These are phyloP conservation scores for Viridothelium virens DNA, from an alignment of 495 filamentous ascomycete genomes.

Conservation along the genomic window DNA sequence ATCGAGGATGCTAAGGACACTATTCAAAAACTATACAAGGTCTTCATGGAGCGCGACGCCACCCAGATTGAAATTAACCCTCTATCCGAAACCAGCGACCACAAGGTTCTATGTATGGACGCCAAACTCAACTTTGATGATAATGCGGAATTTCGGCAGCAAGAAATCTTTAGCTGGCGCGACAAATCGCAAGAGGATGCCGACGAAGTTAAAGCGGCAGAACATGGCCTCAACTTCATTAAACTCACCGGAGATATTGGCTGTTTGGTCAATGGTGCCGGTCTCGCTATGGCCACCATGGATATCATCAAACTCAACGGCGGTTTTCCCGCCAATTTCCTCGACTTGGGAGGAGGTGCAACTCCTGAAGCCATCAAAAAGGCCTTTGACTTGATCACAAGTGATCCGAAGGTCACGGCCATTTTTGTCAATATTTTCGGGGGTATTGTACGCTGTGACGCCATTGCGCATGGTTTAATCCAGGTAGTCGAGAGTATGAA, in stretches of 20 bases:
- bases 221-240: conserved; percentile 96
- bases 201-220: conserved; percentile 92
- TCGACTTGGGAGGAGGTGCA: conserved; percentile 95
- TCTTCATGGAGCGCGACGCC: conserved; percentile 96
- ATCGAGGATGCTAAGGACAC: conserved; percentile 87
- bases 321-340: conserved; percentile 92
- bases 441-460: conserved; percentile 96
- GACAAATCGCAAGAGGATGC: conserved; percentile 92
- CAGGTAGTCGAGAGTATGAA: conserved; percentile 88
- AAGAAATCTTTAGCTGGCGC: conserved; percentile 89
- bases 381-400: conserved; percentile 96
- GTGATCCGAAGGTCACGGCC: conserved; percentile 94
- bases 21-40: conserved; percentile 97
- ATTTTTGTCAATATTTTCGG: conserved; percentile 99
- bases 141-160: conserved; percentile 96
- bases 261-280: conserved; percentile 96
- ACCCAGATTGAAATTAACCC: conserved; percentile 99
- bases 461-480: conserved; percentile 93
- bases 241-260: conserved; percentile 99
- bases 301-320: conserved; percentile 99
- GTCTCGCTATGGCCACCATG: conserved; percentile 99
- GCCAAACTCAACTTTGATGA: conserved; percentile 97
- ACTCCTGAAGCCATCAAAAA: conserved; percentile 94
- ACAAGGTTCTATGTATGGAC: conserved; percentile 97
- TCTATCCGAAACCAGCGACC: conserved; percentile 90